These are phyloP conservation scores for Zygotorulaspora chibaensis DNA, from an alignment of 805 yeast genomes.

Conservation along the genomic window DNA sequence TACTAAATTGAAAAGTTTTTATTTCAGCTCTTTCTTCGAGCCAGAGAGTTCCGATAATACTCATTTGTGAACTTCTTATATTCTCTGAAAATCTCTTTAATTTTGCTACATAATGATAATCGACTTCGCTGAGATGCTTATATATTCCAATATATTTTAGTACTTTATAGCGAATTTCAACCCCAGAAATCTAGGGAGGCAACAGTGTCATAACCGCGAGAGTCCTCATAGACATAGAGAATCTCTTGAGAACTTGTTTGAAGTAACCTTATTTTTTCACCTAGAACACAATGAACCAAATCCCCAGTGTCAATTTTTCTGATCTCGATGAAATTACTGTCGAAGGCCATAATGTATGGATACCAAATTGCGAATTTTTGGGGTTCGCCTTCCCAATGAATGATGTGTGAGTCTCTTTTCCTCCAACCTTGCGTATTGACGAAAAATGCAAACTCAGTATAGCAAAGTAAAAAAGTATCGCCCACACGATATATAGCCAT, in stretches of 20 bases:
- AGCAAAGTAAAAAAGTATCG: conserved; percentile 80
- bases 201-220: conserved; percentile 85
- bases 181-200: conserved; percentile 90
- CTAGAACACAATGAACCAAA: conserved; percentile 80
- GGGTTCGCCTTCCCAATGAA: conserved; percentile 96
- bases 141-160: background rate
- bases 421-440: conserved; percentile 97
- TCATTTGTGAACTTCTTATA: no score
- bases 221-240: conserved; percentile 86
- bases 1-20: no score
- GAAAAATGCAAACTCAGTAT: conserved; percentile 90
- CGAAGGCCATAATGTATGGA: conserved; percentile 90
- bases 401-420: conserved; percentile 86
- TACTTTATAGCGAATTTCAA: conserved; percentile 14
- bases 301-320: conserved; percentile 87
- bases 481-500: conserved; percentile 88
- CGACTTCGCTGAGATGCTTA: background rate
- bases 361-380: conserved; percentile 89
- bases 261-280: conserved; percentile 83
- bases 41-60: no score
- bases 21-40: no score
- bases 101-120: no score
- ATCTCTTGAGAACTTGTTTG: conserved; percentile 93
- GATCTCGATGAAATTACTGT: conserved; percentile 83
- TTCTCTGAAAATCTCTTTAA: no score